A percentile compares a stretch with the other conserved stretches of the same genome.
Conservation (phyloP, 1,284 basidiomycete genomes). For the Schizophyllum amplum region DNA sequence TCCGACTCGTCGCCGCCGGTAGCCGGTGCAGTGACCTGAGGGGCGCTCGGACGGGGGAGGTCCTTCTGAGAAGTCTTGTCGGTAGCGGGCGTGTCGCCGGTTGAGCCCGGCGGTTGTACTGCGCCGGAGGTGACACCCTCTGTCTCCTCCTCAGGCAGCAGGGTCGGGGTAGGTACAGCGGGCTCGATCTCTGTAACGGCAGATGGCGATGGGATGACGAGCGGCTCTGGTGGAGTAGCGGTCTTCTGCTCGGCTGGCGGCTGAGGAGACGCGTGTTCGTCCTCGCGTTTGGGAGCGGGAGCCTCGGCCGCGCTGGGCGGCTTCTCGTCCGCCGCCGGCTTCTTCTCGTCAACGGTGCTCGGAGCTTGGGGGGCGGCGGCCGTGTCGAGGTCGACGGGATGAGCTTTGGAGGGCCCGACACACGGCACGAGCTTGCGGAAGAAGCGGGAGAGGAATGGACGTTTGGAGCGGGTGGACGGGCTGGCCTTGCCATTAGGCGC, state of each 20-base stretch:
- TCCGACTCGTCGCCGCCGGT: constrained; percentile 36
- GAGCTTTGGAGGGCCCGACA: constrained; percentile 22
- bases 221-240: not conserved
- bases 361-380: constrained; percentile 22
- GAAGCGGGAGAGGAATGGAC: constrained; percentile 28
- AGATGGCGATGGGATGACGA: constrained; percentile 3
- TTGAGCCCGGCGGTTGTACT: constrained; percentile 50
- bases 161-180: constrained; percentile 31
- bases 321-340: constrained; percentile 2
- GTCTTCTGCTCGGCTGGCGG: not conserved
- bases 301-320: not conserved
- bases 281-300: constrained; percentile 26
- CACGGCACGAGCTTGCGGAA: constrained; percentile 30
- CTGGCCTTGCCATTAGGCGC: no score
- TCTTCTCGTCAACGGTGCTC: not conserved
- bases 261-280: constrained; percentile 16
- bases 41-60: constrained; percentile 18
- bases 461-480: constrained; percentile 15
- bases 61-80: no score
- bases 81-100: constrained; percentile 23
- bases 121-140: constrained; percentile 48
- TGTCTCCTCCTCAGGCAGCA: constrained; percentile 42
- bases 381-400: constrained; percentile 33
- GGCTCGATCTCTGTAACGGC: constrained; percentile 22
- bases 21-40: constrained; percentile 16